phyloP scores from a whole-genome alignment of 1,284 basidiomycete genomes.

The Grifola frondosa region DNA sequence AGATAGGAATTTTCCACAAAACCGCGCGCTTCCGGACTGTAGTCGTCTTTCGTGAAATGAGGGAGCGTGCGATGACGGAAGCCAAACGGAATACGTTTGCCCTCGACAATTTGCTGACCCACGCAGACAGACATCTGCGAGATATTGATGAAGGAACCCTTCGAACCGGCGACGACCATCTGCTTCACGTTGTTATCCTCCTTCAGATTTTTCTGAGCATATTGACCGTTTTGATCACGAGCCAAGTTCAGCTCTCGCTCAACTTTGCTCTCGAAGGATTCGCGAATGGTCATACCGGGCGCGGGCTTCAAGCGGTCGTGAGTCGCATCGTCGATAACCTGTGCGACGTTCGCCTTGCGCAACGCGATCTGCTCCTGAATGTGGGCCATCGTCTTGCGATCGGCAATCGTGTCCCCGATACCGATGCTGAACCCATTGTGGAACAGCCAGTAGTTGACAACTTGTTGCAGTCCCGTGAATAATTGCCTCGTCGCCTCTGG shows the following conservation, averaged over 20 bases:
- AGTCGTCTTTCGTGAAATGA: conserved; percentile 99
- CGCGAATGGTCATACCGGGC: conserved; percentile 99
- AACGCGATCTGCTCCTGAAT: conserved; percentile 85
- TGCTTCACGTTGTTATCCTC: conserved; percentile 99
- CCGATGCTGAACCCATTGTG: conserved; percentile 99
- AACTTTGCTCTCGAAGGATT: conserved; percentile 94
- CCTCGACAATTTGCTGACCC: conserved; percentile 98
- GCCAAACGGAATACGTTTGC: conserved; percentile 97
- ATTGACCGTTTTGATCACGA: conserved; percentile 94
- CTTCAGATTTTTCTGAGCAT: conserved; percentile 94
- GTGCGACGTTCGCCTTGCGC: conserved; percentile 75
- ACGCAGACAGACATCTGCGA: conserved; percentile 99
- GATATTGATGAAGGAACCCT: conserved; percentile 99
- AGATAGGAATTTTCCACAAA: conserved; percentile 99
- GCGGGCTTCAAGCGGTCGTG: conserved; percentile 83
- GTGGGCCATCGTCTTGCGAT: conserved; percentile 81
- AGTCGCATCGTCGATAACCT: conserved; percentile 77
- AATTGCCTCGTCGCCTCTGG: conserved; percentile 90
- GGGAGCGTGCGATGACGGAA: conserved; percentile 96
- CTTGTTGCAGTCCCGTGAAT: conserved; percentile 92
- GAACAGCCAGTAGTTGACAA: conserved; percentile 98
- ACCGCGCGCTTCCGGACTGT: conserved; percentile 96
- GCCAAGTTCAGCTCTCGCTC: conserved; percentile 93
- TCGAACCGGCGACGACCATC: conserved; percentile 99
- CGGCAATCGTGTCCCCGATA: conserved; percentile 98